Base-by-base conservation (phyloP, 1,139 yeast species). In the Geotrichum cucujoidarum region DNA sequence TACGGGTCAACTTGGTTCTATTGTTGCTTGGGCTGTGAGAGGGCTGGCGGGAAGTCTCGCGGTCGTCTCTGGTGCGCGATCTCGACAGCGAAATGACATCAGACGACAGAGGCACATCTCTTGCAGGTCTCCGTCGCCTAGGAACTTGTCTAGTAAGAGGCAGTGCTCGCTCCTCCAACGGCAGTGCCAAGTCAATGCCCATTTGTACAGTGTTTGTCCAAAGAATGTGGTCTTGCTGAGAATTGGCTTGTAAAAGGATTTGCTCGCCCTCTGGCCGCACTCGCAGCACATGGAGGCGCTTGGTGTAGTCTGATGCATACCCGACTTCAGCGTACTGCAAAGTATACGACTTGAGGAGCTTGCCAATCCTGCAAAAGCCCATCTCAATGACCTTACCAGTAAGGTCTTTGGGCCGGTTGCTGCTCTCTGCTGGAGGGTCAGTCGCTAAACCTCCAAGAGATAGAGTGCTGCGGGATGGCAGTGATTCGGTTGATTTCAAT, bases 271-370 rank as follows among this genome's bases (percentile, higher is more conserved):
- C 92, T 13, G 78, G 72, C 24, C 92, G 73, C 17, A 84, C 59
- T 40, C 94, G 68, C 40, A 84, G 64, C 1, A 78, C 82, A 60
- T 77, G 72, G 16, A 74, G 69, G 44, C 73, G 72, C 62, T 84
- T 84, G 49, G 70, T 73, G 64, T 84, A 84, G 62, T 84, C 94
- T 4, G 74, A 65, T 0, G 92, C 92, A 18, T 81, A 67, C 0
- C 94, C 94, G 20, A 81, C 64, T 55, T 73, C 78, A 20, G 86
- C 82, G 61, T 81, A 78, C 62, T 83, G 94, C 43, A 83, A 69
- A 3, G 89, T 79, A 62, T 78, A 83, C 0, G 82, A 34, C 18
- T 33, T 14, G 27, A 45, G 14, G 1, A 47, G 44, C 18, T 40
- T 38, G 16, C 40, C 43, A 8, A 47, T 24, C 11, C 33, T 37